Evolutionary conservation across 1,139 yeast species (phyloP), one percentile per base, ranked within the genome.

Genomic region (Hemisphaericaspora xylanilytica): DNA sequence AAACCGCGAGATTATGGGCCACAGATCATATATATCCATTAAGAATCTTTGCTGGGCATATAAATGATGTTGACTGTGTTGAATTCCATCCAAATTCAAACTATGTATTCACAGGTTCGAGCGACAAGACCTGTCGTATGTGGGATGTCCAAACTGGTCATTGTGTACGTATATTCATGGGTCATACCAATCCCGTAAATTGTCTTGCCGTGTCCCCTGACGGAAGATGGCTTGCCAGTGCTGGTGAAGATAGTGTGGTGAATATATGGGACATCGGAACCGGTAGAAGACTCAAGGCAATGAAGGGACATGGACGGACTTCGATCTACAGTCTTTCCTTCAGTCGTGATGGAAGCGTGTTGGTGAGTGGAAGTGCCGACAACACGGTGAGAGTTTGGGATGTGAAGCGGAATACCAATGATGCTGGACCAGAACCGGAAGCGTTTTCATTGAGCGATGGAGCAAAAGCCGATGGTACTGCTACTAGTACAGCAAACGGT

Each of bases 11-110:
- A 47, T 70, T 94, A 44, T 94, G 99, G 99, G 90, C 96, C 28
- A 89, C 96, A 46, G 98, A 94, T 60, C 99, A 94, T 62, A 90
- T 94, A 33, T 90, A 92, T 58, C 97, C 98, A 25, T 72, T 94
- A 50, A 73, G 98, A 50, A 88, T 94, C 28, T 90, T 94, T 70
- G 97, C 97, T 0, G 99, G 99, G 0, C 99, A 94, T 63, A 76
- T 90, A 51, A 86, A 89, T 55, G 99, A 94, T 65, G 98, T 94
- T 32, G 98, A 94, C 58, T 81, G 92, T 52, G 95, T 92, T 29
- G 83, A 83, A 36, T 94, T 92, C 75, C 98, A 94, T 65, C 98
- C 98, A 16, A 94, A 94, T 59, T 89, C 96, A 14, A 85, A 90
- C 36, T 92, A 94, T 56, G 82, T 92, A 5, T 83, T 92, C 52